Evolutionary conservation across 352 stramenopile species (phyloP).

Genomic region (Elongisporangium senticosum): DNA sequence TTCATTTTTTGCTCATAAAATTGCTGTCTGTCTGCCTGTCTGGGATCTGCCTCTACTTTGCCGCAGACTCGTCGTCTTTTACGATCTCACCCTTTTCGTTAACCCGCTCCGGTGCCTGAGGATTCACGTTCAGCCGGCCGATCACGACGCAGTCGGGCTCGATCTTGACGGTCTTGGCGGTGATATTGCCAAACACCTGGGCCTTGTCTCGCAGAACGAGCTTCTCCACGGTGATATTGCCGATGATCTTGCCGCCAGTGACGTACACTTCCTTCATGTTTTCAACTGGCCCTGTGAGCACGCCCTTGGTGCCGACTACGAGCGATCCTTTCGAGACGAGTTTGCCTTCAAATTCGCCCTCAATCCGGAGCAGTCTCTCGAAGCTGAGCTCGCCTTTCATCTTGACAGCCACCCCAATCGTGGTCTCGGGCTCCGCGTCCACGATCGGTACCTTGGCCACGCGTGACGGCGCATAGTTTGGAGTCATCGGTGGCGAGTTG

Average conservation of each 20-base stretch:
- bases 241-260: conserved; percentile 79
- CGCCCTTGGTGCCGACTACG: conserved; percentile 76
- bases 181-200: conserved; percentile 87
- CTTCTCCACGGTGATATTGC: conserved; percentile 82
- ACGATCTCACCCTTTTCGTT: conserved; percentile 80
- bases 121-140: conserved; percentile 83
- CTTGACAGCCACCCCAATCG: conserved; percentile 75
- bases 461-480: conserved; percentile 42
- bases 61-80: conserved; percentile 33
- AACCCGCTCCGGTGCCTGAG: conserved; percentile 76
- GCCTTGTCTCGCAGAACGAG: conserved; percentile 83
- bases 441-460: conserved; percentile 60
- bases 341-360: conserved; percentile 87
- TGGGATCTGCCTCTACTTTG: neutral
- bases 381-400: conserved; percentile 90
- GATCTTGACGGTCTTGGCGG: conserved; percentile 85
- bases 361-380: conserved; percentile 82
- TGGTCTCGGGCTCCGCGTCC: conserved; percentile 74
- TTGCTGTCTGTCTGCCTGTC: neutral
- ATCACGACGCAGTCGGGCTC: conserved; percentile 85
- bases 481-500: conserved; percentile 56
- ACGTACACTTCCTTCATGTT: conserved; percentile 88
- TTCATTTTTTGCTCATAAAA: neutral
- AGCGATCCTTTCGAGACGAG: conserved; percentile 87
- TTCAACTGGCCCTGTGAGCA: conserved; percentile 75